Evolutionary conservation across 805 yeast species (phyloP).

Genomic region (Suhomyces faveliae): DNA sequence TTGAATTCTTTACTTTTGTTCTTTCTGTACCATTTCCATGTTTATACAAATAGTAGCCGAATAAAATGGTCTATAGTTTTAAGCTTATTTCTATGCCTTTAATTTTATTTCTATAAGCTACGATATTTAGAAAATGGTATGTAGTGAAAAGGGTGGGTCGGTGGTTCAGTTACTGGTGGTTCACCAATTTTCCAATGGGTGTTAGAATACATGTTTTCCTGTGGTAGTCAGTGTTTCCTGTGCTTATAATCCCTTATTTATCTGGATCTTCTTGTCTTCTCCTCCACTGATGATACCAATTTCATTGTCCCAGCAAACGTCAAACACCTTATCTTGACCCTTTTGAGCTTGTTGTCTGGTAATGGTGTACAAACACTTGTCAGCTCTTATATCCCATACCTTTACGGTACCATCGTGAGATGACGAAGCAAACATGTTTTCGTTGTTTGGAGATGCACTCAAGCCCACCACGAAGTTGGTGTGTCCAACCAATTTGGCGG

Average conservation of each 20-base stretch:
- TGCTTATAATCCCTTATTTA: conserved; percentile 49
- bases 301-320: conserved; percentile 77
- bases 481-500: conserved; percentile 77
- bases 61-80: too few species aligned
- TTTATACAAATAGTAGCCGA: too few species aligned
- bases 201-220: too few species aligned
- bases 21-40: too few species aligned
- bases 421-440: conserved; percentile 80
- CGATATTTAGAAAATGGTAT: too few species aligned
- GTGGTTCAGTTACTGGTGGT: too few species aligned
- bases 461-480: conserved; percentile 84
- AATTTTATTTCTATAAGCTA: too few species aligned
- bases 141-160: too few species aligned
- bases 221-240: too few species aligned
- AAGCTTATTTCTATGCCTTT: too few species aligned
- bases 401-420: conserved; percentile 96
- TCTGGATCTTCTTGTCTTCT: conserved; percentile 87
- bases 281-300: conserved; percentile 92
- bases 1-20: too few species aligned
- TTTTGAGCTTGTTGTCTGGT: conserved; percentile 58
- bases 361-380: conserved; percentile 75
- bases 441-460: conserved; percentile 71
- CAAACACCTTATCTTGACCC: conserved; percentile 69
- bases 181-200: too few species aligned
- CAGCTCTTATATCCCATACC: conserved; percentile 94